phyloP scores from a whole-genome alignment of 2,329 filamentous ascomycete genomes.

The Trematosphaeria pertusa region DNA sequence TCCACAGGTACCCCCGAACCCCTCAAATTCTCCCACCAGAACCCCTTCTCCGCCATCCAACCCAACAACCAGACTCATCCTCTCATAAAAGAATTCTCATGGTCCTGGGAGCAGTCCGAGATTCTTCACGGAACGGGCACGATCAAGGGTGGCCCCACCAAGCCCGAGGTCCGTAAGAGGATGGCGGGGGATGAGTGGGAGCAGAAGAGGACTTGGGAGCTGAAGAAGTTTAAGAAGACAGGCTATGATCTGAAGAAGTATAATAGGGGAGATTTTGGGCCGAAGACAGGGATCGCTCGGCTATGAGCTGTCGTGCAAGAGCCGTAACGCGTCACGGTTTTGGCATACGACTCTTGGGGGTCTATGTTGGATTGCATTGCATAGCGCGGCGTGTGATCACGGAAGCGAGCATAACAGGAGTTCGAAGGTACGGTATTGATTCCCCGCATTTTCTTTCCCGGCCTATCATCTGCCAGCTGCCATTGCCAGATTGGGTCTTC shows the following conservation, averaged over 20 bases:
- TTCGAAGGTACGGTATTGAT: background rate
- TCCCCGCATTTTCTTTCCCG: background rate
- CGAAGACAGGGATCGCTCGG: constrained; percentile 42
- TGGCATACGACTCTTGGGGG: too few relatives aligned
- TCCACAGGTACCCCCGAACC: constrained; percentile 29
- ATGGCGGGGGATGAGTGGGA: constrained; percentile 34
- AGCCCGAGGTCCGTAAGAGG: constrained; percentile 31
- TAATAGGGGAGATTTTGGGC: constrained; percentile 47
- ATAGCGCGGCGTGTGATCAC: constrained; percentile 2
- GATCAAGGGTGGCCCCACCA: constrained; percentile 22
- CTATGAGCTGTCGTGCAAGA: constrained; percentile 37
- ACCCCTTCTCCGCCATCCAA: constrained; percentile 35
- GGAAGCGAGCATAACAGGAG: background rate
- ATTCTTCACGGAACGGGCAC: constrained; percentile 31
- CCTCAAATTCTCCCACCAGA: constrained; percentile 35
- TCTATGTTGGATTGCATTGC: constrained; percentile 2
- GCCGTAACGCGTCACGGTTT: too few relatives aligned
- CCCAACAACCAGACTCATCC: constrained; percentile 31
- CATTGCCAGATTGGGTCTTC: background rate
- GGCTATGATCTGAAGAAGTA: constrained; percentile 43
- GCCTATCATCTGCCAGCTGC: background rate
- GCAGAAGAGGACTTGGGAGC: constrained; percentile 39
- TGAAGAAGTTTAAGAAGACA: constrained; percentile 41
- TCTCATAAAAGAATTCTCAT: constrained; percentile 39
- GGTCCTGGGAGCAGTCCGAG: constrained; percentile 36